phyloP scores from a whole-genome alignment of 192 early-diverging fungal species.

The Podila epicladia region DNA sequence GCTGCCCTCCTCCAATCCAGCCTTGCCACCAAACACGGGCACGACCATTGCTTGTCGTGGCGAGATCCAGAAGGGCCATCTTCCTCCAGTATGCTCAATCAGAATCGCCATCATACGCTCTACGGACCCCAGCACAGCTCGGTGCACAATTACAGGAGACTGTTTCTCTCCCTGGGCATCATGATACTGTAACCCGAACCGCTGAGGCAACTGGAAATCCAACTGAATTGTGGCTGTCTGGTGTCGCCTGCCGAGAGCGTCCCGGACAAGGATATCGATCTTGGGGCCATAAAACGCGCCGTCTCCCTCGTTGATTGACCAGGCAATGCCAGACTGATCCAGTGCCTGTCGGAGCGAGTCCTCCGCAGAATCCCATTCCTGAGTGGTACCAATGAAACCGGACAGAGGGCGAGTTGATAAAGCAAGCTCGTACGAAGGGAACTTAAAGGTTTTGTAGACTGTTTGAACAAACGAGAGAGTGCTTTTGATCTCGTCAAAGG shows the following conservation, averaged over 20 bases:
- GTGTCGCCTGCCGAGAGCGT: constrained; percentile 83
- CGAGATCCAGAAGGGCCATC: constrained; percentile 96
- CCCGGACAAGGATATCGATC: constrained; percentile 89
- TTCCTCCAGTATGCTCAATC: constrained; percentile 90
- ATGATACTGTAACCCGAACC: constrained; percentile 83
- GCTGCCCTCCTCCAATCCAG: constrained; percentile 18
- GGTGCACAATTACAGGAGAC: constrained; percentile 93
- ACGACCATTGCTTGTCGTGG: constrained; percentile 91
- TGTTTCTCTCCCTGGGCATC: constrained; percentile 70
- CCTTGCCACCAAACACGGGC: constrained; percentile 65
- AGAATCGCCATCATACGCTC: constrained; percentile 97
- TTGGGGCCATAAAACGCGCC: constrained; percentile 98
- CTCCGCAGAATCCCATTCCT: constrained; percentile 88
- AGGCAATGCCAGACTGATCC: constrained; percentile 63
- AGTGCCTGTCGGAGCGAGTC: constrained; percentile 75
- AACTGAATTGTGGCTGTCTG: constrained; percentile 97
- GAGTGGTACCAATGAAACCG: constrained; percentile 74
- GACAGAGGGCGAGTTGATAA: constrained; percentile 84
- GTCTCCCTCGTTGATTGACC: constrained; percentile 85
- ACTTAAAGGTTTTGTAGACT: constrained; percentile 83
- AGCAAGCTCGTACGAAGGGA: constrained; percentile 78
- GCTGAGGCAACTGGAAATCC: constrained; percentile 92
- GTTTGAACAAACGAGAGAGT: constrained; percentile 81
- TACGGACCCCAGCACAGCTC: constrained; percentile 89
- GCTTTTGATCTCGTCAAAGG: constrained; percentile 79